Evolutionary conservation across 1,139 yeast genomes (phyloP).

Genomic region (Kodamaea plutei): DNA sequence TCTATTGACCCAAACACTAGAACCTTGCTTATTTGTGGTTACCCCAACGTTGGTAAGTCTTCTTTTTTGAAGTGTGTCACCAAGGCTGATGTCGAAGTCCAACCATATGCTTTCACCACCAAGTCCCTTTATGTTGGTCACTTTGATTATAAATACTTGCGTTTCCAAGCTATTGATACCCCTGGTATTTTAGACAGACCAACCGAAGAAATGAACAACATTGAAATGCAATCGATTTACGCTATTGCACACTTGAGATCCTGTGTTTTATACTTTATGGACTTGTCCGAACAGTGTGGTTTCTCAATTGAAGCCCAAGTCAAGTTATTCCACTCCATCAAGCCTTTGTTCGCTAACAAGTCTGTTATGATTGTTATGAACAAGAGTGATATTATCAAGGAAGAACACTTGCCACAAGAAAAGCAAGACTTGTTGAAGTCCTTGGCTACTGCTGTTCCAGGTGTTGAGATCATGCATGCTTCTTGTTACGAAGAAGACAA

Average conservation of each 20-base stretch:
- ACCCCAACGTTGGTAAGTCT: conserved; percentile 98
- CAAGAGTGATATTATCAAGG: conserved; percentile 84
- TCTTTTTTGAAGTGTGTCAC: conserved; percentile 91
- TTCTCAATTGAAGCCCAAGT: conserved; percentile 97
- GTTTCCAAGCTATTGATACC: conserved; percentile 98
- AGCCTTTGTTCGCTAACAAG: conserved; percentile 95
- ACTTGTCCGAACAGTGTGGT: conserved; percentile 97
- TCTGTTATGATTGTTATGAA: conserved; percentile 93
- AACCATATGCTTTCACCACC: conserved; percentile 98
- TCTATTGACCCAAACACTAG: conserved; percentile 98
- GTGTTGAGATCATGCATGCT: conserved; percentile 88
- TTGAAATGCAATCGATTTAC: conserved; percentile 98
- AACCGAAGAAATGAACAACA: conserved; percentile 98
- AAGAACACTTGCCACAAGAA: conserved; percentile 77
- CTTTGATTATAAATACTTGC: conserved; percentile 92
- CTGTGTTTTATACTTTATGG: conserved; percentile 96
- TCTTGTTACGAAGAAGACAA: conserved; percentile 95
- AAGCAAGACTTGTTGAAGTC: conserved; percentile 69
- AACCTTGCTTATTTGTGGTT: conserved; percentile 94
- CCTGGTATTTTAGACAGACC: conserved; percentile 99
- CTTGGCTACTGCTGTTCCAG: conserved; percentile 53
- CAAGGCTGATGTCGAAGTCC: conserved; percentile 98
- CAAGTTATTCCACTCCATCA: conserved; percentile 91
- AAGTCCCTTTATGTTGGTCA: conserved; percentile 94
- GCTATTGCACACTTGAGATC: conserved; percentile 98